Evolutionary conservation across 192 early-diverging fungal species (phyloP).

Genomic region (Entophlyctis helioformis): DNA sequence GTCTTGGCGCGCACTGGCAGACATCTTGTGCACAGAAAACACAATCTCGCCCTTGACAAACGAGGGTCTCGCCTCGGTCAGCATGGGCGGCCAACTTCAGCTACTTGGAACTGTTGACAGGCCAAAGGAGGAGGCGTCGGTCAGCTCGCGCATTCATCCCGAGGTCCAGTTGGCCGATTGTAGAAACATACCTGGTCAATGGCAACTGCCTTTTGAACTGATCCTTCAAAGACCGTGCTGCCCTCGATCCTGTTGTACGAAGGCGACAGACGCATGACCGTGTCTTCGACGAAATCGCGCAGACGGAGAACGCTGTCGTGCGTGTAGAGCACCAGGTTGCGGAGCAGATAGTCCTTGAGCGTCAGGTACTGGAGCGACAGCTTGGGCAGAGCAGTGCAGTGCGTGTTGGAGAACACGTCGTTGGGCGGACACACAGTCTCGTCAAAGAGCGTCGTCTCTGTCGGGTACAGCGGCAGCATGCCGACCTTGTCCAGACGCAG

Average conservation of each 20-base stretch:
- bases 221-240: constrained; percentile 67
- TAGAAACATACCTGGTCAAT: constrained; percentile 56
- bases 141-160: no score
- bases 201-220: constrained; percentile 83
- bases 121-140: constrained; percentile 1
- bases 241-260: constrained; percentile 26
- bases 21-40: constrained; percentile 53
- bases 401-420: constrained; percentile 40
- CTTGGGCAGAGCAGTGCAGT: constrained; percentile 70
- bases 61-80: constrained; percentile 58
- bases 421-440: constrained; percentile 36
- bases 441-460: constrained; percentile 63
- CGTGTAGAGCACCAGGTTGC: constrained; percentile 74
- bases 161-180: no score
- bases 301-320: constrained; percentile 77
- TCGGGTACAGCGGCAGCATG: constrained; percentile 61
- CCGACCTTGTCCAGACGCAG: constrained; percentile 65
- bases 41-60: constrained; percentile 72
- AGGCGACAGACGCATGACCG: constrained; percentile 69
- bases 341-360: constrained; percentile 77
- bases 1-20: constrained; percentile 62
- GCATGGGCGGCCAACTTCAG: constrained; percentile 58
- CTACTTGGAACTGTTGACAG: constrained; percentile 36
- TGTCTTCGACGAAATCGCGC: constrained; percentile 81
- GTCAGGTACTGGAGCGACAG: constrained; percentile 91